A percentile compares a stretch with the other conserved stretches of the same genome.
Conservation (phyloP, 2,329 filamentous ascomycete genomes). For the Aspergillus viridinutans region DNA sequence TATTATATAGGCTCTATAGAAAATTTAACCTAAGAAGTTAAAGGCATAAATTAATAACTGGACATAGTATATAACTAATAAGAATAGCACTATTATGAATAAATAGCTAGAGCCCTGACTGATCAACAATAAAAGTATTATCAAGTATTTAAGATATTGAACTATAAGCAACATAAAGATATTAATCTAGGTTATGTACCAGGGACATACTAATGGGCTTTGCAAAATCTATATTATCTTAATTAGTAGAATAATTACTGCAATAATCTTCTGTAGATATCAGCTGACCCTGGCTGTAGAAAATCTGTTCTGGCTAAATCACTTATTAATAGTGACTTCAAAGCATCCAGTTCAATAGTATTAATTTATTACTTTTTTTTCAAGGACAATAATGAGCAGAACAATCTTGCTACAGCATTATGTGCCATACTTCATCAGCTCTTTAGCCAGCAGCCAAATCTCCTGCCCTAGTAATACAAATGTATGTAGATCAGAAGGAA, state of each 20-base stretch:
- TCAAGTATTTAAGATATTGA: constrained; percentile 21
- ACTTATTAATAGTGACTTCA: constrained; percentile 30
- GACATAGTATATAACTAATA: constrained; percentile 6
- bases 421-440: constrained; percentile 38
- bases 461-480: constrained; percentile 13
- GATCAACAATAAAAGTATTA: constrained; percentile 18
- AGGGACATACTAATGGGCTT: constrained; percentile 35
- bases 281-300: constrained; percentile 39
- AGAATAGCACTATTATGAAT: constrained; percentile 4
- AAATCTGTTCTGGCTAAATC: constrained; percentile 38
- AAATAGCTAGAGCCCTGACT: neutral
- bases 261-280: constrained; percentile 36
- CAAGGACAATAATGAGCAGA: constrained; percentile 35
- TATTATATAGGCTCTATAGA: neutral
- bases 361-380: constrained; percentile 39
- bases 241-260: constrained; percentile 19
- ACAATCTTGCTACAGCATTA: constrained; percentile 24
- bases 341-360: constrained; percentile 1
- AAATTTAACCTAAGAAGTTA: constrained; percentile 2
- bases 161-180: constrained; percentile 29
- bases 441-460: constrained; percentile 21
- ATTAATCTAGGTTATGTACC: constrained; percentile 24
- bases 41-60: neutral
- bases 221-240: constrained; percentile 23
- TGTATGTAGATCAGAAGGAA: too few species aligned